These are phyloP conservation scores for Peziza echinospora DNA, from an alignment of 495 filamentous ascomycete species.

Conservation along the genomic window DNA sequence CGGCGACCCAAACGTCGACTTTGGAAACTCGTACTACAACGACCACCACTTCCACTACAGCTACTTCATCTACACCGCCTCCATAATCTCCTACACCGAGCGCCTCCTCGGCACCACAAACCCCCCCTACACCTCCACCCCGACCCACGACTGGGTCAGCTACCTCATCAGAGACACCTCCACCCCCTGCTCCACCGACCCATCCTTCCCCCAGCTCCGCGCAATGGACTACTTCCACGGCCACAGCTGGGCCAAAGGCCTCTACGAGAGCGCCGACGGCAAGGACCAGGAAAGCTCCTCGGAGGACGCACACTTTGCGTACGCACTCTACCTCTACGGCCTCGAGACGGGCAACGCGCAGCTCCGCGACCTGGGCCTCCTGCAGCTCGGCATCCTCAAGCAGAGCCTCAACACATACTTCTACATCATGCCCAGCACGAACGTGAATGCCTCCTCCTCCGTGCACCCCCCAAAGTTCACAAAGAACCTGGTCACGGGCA, in stretches of 20 bases:
- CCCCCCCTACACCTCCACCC: not conserved
- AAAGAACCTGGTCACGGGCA: constrained; percentile 67
- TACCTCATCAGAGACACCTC: constrained; percentile 53
- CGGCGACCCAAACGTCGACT: constrained; percentile 45
- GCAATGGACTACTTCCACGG: constrained; percentile 87
- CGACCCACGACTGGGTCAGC: constrained; percentile 63
- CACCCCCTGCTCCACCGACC: constrained; percentile 48
- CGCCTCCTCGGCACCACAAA: constrained; percentile 8
- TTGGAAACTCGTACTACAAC: constrained; percentile 75
- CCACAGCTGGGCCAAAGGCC: constrained; percentile 82
- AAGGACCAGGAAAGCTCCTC: constrained; percentile 80
- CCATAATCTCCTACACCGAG: constrained; percentile 65
- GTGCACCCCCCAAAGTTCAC: constrained; percentile 56
- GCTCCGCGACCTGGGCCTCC: constrained; percentile 64
- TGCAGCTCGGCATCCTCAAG: constrained; percentile 61
- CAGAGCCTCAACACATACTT: constrained; percentile 60
- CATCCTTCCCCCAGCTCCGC: constrained; percentile 60
- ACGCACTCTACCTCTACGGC: constrained; percentile 90
- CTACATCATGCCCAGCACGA: too few relatives aligned
- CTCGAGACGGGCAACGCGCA: constrained; percentile 45
- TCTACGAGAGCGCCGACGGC: constrained; percentile 64
- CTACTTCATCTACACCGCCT: constrained; percentile 76
- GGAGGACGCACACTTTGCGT: constrained; percentile 73
- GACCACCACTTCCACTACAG: constrained; percentile 87
- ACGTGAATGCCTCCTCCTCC: constrained; percentile 37